Evolutionary conservation across 352 stramenopile species (phyloP).

Genomic region (Globisporangium parvum): DNA sequence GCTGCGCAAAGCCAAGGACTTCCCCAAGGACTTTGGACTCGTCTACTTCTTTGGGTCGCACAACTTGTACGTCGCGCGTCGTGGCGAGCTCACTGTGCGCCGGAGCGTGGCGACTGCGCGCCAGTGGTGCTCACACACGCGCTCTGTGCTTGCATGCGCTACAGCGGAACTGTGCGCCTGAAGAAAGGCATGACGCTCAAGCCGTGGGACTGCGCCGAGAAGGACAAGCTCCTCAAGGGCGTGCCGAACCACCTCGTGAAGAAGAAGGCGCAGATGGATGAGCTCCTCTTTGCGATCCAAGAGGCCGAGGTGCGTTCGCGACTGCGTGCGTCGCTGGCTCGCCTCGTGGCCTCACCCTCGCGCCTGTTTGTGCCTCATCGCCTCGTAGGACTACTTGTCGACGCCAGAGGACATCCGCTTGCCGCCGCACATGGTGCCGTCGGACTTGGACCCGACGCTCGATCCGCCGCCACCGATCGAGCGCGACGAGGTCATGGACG

Average conservation of each 20-base stretch:
- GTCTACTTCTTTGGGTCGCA: slow-evolving; percentile 85
- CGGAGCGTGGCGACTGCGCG: too few relatives aligned
- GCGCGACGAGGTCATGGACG: slow-evolving; percentile 20
- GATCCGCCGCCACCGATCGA: slow-evolving; percentile 46
- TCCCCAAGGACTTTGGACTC: slow-evolving; percentile 60
- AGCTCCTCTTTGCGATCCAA: slow-evolving; percentile 43
- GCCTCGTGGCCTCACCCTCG: not conserved
- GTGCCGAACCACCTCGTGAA: slow-evolving; percentile 64
- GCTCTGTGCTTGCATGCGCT: slow-evolving; percentile 1
- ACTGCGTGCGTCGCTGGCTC: not conserved
- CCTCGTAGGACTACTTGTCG: slow-evolving; percentile 66
- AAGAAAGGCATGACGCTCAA: slow-evolving; percentile 63
- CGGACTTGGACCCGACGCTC: slow-evolving; percentile 68
- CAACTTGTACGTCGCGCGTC: slow-evolving; percentile 75
- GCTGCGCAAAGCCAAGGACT: slow-evolving; percentile 68
- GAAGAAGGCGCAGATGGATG: slow-evolving; percentile 45
- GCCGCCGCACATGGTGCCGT: slow-evolving; percentile 74
- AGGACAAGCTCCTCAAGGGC: slow-evolving; percentile 63
- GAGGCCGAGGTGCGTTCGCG: slow-evolving; percentile 39
- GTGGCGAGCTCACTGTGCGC: too few relatives aligned
- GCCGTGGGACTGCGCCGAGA: slow-evolving; percentile 68
- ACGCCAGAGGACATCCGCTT: slow-evolving; percentile 70
- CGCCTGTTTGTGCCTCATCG: not conserved
- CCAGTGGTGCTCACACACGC: too few relatives aligned
- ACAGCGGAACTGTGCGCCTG: slow-evolving; percentile 45